These are phyloP conservation scores for Keithomyces neogunnii DNA, from an alignment of 2,329 filamentous ascomycete species.

Conservation along the genomic window DNA sequence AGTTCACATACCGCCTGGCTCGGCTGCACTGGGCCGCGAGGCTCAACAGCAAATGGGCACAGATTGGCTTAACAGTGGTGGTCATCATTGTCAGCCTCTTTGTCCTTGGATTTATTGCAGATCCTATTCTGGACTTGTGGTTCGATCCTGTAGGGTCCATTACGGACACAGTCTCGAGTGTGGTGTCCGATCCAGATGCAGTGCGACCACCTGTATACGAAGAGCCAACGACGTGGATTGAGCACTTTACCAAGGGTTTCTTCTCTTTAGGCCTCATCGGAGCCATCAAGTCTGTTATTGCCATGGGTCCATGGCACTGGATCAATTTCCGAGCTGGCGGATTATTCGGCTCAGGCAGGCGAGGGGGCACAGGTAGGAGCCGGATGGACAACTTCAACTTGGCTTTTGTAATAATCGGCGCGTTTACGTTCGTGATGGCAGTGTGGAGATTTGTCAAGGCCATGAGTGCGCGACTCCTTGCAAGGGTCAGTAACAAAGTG, in stretches of 20 bases:
- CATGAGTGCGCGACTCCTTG: slow-evolving; percentile 64
- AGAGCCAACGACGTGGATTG: slow-evolving; percentile 56
- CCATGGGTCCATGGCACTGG: slow-evolving; percentile 68
- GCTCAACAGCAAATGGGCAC: slow-evolving; percentile 57
- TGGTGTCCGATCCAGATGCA: slow-evolving; percentile 32
- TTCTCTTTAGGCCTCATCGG: slow-evolving; percentile 84
- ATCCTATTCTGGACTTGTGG: slow-evolving; percentile 86
- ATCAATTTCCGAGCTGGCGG: slow-evolving; percentile 62
- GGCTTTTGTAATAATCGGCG: slow-evolving; percentile 70
- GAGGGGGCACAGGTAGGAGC: slow-evolving; percentile 62
- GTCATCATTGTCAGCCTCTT: slow-evolving; percentile 71
- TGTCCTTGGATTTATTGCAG: slow-evolving; percentile 79
- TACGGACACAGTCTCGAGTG: slow-evolving; percentile 39
- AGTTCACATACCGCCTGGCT: slow-evolving; percentile 71
- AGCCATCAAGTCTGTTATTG: slow-evolving; percentile 70
- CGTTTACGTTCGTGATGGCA: slow-evolving; percentile 72
- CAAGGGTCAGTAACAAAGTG: slow-evolving; percentile 70
- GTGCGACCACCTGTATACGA: slow-evolving; percentile 31
- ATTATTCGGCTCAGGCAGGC: slow-evolving; percentile 40
- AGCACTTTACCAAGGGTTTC: slow-evolving; percentile 84
- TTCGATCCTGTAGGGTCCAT: slow-evolving; percentile 65
- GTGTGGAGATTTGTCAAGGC: slow-evolving; percentile 75
- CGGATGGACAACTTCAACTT: slow-evolving; percentile 72
- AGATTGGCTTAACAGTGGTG: slow-evolving; percentile 60
- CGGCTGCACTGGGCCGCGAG: slow-evolving; percentile 67